Conservation (phyloP, 352 stramenopile species). For the Pythium vanterpoolii region DNA sequence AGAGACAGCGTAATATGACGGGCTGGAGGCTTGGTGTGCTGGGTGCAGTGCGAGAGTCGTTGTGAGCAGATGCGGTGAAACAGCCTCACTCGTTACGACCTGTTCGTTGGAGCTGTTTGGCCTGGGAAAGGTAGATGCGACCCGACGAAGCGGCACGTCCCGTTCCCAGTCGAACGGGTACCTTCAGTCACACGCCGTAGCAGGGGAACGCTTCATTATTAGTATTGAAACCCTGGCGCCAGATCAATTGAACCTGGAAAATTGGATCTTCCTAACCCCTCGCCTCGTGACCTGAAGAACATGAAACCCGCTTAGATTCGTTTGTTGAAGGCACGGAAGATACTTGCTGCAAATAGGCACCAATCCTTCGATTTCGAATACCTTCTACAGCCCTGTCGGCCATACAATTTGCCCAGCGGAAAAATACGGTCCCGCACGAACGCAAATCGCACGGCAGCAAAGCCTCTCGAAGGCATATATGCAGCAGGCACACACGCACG, state of each 20-base stretch:
- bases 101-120: too few relatives aligned
- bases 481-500: background rate
- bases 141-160: conserved; percentile 6
- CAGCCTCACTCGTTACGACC: background rate
- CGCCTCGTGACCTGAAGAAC: background rate
- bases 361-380: background rate
- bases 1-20: too few relatives aligned
- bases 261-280: background rate
- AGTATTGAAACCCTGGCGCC: background rate
- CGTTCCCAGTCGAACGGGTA: background rate
- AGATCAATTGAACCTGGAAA: background rate
- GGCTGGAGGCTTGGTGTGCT: too few relatives aligned
- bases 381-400: too few relatives aligned
- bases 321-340: too few relatives aligned
- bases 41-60: background rate
- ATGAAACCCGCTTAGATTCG: conserved; percentile 1
- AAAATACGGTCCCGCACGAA: too few relatives aligned
- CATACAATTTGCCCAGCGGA: too few relatives aligned
- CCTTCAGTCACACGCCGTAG: background rate
- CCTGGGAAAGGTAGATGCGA: background rate
- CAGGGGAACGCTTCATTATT: background rate
- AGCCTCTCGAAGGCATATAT: too few relatives aligned
- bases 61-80: background rate
- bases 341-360: background rate
- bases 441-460: background rate